Conservation (phyloP, 2,329 filamentous ascomycete species). For the Domatiomyces catenatus region DNA sequence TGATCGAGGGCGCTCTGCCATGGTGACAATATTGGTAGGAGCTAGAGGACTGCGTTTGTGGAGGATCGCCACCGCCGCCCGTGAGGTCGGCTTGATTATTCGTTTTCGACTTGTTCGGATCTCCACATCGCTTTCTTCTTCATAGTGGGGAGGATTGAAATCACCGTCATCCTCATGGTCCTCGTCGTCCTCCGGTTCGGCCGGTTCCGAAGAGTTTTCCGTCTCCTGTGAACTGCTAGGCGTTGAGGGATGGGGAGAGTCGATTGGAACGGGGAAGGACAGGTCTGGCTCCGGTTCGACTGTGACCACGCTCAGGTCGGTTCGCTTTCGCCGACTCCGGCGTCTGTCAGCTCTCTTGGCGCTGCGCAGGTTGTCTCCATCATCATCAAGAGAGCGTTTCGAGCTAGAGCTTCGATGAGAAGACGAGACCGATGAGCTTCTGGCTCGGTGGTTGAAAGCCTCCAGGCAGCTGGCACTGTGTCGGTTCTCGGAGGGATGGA, state of each 20-base stretch:
- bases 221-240: slow-evolving; percentile 16
- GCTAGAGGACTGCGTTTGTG: neutral
- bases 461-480: slow-evolving; percentile 12
- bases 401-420: slow-evolving; percentile 18
- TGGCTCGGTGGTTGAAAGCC: slow-evolving; percentile 10
- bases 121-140: neutral
- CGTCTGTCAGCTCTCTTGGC: slow-evolving; percentile 15
- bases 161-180: neutral
- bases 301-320: slow-evolving; percentile 6
- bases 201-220: slow-evolving; percentile 10
- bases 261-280: slow-evolving; percentile 5
- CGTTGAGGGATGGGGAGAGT: slow-evolving; percentile 6
- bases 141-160: neutral
- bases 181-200: slow-evolving; percentile 2
- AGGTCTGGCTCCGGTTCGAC: slow-evolving; percentile 8
- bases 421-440: slow-evolving; percentile 17
- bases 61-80: neutral
- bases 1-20: slow-evolving; percentile 13
- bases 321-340: slow-evolving; percentile 12
- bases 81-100: neutral
- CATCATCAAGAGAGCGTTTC: slow-evolving; percentile 18
- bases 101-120: neutral
- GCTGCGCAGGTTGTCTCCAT: slow-evolving; percentile 14
- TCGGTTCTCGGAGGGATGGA: slow-evolving; percentile 12
- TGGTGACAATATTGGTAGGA: neutral